Percentiles rank a stretch among this genome's conserved stretches.
Conservation (phyloP, 2,329 filamentous ascomycete genomes). For the Myriosclerotinia scirpicola region DNA sequence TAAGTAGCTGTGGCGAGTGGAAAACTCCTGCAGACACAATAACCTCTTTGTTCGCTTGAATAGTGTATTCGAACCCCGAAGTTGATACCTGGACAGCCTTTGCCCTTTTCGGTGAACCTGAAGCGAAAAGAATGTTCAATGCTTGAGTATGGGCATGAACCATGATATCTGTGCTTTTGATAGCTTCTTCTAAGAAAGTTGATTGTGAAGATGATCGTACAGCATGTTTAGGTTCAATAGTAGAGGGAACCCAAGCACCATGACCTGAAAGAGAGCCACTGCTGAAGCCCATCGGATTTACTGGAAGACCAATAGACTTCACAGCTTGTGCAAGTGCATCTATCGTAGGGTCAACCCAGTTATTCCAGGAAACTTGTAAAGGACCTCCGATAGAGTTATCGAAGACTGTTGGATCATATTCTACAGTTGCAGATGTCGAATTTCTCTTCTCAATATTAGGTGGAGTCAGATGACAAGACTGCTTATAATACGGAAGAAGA, state of each 20-base stretch:
- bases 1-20: slow-evolving; percentile 7
- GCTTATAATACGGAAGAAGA: slow-evolving; percentile 49
- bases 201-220: slow-evolving; percentile 27
- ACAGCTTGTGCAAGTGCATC: slow-evolving; percentile 26
- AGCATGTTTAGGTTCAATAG: slow-evolving; percentile 26
- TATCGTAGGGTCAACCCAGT: slow-evolving; percentile 36
- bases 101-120: neutral
- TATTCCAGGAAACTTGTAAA: slow-evolving; percentile 46
- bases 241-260: slow-evolving; percentile 24
- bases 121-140: slow-evolving; percentile 21
- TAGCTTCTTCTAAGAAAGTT: slow-evolving; percentile 14
- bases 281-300: slow-evolving; percentile 26
- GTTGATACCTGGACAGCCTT: slow-evolving; percentile 12
- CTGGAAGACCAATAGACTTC: slow-evolving; percentile 26
- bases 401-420: slow-evolving; percentile 38
- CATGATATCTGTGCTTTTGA: slow-evolving; percentile 12
- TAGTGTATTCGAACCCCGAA: slow-evolving; percentile 21
- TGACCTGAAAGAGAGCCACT: slow-evolving; percentile 29
- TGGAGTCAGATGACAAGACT: slow-evolving; percentile 33
- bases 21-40: slow-evolving; percentile 22
- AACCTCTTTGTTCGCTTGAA: slow-evolving; percentile 30
- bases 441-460: slow-evolving; percentile 33
- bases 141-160: slow-evolving; percentile 13
- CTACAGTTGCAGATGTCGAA: slow-evolving; percentile 2
- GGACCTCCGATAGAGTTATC: slow-evolving; percentile 39